Conservation (phyloP, 179 eudicot genomes). For the Corrigiola litoralis region DNA sequence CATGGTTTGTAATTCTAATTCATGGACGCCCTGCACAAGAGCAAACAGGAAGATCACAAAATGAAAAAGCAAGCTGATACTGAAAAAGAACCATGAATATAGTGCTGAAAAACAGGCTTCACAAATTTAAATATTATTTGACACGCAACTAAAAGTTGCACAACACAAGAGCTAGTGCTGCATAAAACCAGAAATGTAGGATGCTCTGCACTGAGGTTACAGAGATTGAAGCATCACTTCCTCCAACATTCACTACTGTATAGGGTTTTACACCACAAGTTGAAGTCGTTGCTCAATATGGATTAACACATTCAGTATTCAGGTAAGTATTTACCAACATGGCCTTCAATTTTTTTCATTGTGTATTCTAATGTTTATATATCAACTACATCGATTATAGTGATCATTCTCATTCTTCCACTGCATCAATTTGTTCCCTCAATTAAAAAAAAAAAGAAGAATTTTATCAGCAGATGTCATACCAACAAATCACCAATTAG, state of each 20-base stretch:
- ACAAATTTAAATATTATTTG: too few species aligned
- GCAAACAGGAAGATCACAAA: background rate
- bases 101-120: background rate
- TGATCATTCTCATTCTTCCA: background rate
- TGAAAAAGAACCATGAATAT: background rate
- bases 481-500: background rate
- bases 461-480: too few species aligned
- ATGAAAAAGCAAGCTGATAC: background rate
- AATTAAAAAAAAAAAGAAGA: background rate
- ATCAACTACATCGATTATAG: background rate
- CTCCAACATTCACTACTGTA: background rate
- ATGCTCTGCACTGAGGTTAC: background rate
- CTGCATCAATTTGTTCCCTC: background rate
- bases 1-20: conserved; percentile 29
- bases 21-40: conserved; percentile 38
- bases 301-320: background rate
- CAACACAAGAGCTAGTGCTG: too few species aligned
- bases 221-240: background rate
- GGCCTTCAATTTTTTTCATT: too few species aligned
- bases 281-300: background rate
- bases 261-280: background rate
- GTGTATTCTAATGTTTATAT: background rate
- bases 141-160: too few species aligned
- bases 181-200: too few species aligned
- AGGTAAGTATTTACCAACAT: too few species aligned